phyloP scores from a whole-genome alignment of 164 flowering plant genomes.

The Annona squamosa region DNA sequence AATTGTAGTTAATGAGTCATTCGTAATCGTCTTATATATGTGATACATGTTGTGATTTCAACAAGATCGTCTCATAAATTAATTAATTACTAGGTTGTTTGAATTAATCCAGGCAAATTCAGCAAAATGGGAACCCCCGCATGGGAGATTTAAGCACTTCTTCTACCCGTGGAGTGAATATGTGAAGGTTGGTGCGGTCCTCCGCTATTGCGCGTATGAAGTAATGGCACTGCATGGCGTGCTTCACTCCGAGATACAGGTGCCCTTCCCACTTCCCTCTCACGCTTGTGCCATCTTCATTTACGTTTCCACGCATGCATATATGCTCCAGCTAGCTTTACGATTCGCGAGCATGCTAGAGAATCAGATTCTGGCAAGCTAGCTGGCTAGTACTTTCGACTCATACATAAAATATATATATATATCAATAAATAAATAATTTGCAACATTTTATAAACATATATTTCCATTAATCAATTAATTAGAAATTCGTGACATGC shows the following conservation, averaged over 20 bases:
- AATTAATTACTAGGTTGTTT: no score
- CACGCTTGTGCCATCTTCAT: not conserved
- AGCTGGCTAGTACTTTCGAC: not conserved
- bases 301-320: not conserved
- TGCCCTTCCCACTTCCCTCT: constrained; percentile 5
- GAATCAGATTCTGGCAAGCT: constrained; percentile 1
- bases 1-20: not conserved
- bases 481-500: no score
- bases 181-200: constrained; percentile 74
- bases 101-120: constrained; percentile 39
- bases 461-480: no score
- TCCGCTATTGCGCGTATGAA: constrained; percentile 72
- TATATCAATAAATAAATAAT: no score
- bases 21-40: not conserved
- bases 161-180: constrained; percentile 81
- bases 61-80: not conserved
- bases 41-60: not conserved
- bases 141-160: constrained; percentile 58
- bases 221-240: constrained; percentile 92
- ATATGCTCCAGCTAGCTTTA: not conserved
- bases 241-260: constrained; percentile 81
- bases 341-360: not conserved
- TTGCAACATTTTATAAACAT: no score
- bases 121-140: constrained; percentile 96
- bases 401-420: not conserved